These are phyloP conservation scores for Pholiota adiposa DNA, from an alignment of 1,284 basidiomycete species.

Conservation along the genomic window DNA sequence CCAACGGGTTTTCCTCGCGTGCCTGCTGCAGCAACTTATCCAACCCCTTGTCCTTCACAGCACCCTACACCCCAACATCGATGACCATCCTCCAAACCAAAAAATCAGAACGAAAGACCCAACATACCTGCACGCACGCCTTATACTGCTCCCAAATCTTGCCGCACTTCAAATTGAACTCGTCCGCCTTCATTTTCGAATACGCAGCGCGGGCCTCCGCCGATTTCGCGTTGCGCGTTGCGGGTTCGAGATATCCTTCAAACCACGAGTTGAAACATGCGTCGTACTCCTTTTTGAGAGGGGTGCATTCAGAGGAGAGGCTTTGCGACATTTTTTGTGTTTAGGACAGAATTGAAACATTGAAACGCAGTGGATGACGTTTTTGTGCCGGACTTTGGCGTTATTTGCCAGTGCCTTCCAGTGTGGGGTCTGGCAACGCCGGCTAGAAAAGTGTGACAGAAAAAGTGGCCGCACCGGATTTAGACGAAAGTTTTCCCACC, in stretches of 20 bases:
- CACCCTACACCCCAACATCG: slow-evolving; percentile 55
- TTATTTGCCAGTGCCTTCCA: neutral
- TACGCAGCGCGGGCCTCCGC: slow-evolving; percentile 46
- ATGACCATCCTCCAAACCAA: neutral
- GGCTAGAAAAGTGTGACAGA: too few relatives aligned
- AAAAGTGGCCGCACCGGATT: too few relatives aligned
- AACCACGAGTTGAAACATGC: slow-evolving; percentile 97
- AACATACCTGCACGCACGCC: slow-evolving; percentile 68
- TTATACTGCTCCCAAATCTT: slow-evolving; percentile 81
- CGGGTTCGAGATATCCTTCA: slow-evolving; percentile 89
- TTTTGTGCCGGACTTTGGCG: neutral
- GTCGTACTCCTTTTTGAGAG: slow-evolving; percentile 89
- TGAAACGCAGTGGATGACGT: neutral
- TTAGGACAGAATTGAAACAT: neutral
- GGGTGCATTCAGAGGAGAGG: slow-evolving; percentile 83
- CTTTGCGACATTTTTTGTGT: slow-evolving; percentile 68
- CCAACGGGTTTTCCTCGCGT: slow-evolving; percentile 79
- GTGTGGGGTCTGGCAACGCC: too few relatives aligned
- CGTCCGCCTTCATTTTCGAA: slow-evolving; percentile 66
- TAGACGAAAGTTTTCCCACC: too few relatives aligned
- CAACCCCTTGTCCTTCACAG: slow-evolving; percentile 80
- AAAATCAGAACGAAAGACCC: neutral
- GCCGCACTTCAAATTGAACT: slow-evolving; percentile 86
- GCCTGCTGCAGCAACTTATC: slow-evolving; percentile 80
- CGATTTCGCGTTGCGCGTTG: slow-evolving; percentile 46